Base-by-base conservation (phyloP, 495 filamentous ascomycete species). In the Beverwykella pulmonaria region DNA sequence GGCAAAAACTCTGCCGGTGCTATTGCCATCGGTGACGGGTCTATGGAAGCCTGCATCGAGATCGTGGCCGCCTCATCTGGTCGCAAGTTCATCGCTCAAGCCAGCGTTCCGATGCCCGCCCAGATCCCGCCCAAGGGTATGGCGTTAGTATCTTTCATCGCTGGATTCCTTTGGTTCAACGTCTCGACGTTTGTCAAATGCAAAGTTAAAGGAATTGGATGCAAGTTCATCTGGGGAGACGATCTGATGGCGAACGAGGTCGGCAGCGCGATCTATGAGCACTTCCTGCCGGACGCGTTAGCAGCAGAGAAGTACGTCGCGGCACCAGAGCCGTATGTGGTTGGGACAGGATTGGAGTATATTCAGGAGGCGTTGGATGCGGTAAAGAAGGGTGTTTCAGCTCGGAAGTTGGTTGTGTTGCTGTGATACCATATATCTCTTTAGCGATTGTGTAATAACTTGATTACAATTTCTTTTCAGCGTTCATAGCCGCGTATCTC, bases 1-100 rank as follows among this genome's bases (percentile, higher is more conserved):
- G 74, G 68, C 22, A 74, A 71, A 59, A 67, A 65, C 17, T 68
- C 64, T n/a, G 73, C 60, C 0, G 75, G 75, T 17, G 75, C 72
- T 6, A 59, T 73, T 17, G 63, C 46, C 2, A 58, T 68, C 22
- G 66, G 66, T n/a, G 36, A 49, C 5, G 60, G 48, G 22, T 27
- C 59, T 12, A 23, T 47, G n/a, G 65, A 60, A 15, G 55, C 55
- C 15, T 68, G 65, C 36, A 29, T 62, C 34, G 50, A 60, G 23
- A 56, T 68, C 46, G 8, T 68, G 2, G 32, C 44, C 22, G 47
- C 52, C 14, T 39, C 30, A 6, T 2, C 30, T 25, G 65, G 65
- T 5, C 32, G 46, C 59, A 68, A 56, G 20, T 63, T 47, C 49
- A 30, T 68, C 19, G 59, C 65, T 2, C 32, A 61, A 29, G 56